Evolutionary conservation across 345 rosid species (phyloP).

Genomic region (Murraya koenigii): DNA sequence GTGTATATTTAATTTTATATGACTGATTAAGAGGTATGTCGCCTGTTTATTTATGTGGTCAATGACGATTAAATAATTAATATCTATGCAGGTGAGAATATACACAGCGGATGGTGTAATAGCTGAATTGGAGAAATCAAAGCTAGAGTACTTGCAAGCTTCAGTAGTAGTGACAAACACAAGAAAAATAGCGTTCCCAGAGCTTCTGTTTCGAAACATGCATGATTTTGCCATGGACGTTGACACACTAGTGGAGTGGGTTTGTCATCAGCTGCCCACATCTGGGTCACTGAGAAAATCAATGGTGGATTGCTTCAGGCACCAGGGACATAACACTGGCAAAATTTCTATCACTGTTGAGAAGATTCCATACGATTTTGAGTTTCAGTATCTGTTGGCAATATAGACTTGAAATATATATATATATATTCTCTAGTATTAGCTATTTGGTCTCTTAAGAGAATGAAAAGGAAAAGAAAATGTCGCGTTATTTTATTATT

Average conservation of each 20-base stretch:
- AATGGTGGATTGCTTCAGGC: conserved; percentile 81
- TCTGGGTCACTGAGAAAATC: conserved; percentile 85
- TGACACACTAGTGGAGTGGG: conserved; percentile 75
- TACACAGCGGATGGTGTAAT: conserved; percentile 74
- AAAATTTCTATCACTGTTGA: conserved; percentile 52
- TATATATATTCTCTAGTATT: background rate
- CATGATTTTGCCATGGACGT: conserved; percentile 52
- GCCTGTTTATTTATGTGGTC: background rate
- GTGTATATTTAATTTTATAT: background rate
- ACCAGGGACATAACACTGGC: conserved; percentile 36
- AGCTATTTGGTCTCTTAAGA: background rate
- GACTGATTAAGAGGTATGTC: no score
- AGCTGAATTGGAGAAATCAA: conserved; percentile 73
- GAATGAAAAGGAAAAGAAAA: background rate
- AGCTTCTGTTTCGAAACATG: conserved; percentile 59
- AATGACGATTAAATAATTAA: background rate
- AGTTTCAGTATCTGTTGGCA: conserved; percentile 80
- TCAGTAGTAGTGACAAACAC: conserved; percentile 61
- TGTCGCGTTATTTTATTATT: background rate
- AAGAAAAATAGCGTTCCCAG: conserved; percentile 74
- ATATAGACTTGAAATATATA: conserved; percentile 29
- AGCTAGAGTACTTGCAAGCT: conserved; percentile 87
- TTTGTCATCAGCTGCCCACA: conserved; percentile 83
- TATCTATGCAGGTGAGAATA: conserved; percentile 58
- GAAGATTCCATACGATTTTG: conserved; percentile 75